These are phyloP conservation scores for Cladosporium sp. DNA, from an alignment of 2,329 filamentous ascomycete species.

Conservation along the genomic window DNA sequence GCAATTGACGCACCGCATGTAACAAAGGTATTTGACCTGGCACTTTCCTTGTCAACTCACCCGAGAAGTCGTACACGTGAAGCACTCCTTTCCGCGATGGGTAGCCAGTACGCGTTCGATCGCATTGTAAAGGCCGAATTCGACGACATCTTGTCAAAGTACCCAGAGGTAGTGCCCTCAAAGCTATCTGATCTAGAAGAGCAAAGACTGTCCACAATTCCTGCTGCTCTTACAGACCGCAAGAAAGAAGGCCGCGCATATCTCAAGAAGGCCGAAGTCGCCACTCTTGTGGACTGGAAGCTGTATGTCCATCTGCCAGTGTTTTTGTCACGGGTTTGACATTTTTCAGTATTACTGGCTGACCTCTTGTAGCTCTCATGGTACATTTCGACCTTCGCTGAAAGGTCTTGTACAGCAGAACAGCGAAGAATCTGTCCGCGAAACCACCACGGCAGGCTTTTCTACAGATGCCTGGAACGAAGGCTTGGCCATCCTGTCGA, in stretches of 20 bases:
- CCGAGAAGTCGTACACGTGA: too few species aligned
- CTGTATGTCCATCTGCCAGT: constrained; percentile 47
- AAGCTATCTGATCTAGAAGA: constrained; percentile 55
- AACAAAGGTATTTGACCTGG: too few species aligned
- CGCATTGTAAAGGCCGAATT: constrained; percentile 23
- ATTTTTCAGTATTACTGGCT: background rate
- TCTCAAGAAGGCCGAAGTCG: constrained; percentile 57
- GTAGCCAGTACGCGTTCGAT: constrained; percentile 14
- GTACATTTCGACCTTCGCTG: constrained; percentile 47
- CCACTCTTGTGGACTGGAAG: constrained; percentile 65
- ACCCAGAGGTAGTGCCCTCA: constrained; percentile 22
- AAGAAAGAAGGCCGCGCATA: constrained; percentile 28
- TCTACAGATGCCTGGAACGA: constrained; percentile 17
- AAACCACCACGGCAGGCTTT: constrained; percentile 53
- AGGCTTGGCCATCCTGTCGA: constrained; percentile 49
- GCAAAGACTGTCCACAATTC: constrained; percentile 56
- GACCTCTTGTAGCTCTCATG: constrained; percentile 40
- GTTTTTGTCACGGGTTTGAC: background rate
- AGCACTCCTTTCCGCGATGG: background rate
- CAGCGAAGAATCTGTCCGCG: constrained; percentile 41
- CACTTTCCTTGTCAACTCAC: too few species aligned
- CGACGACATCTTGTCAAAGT: constrained; percentile 21
- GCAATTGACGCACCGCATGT: too few species aligned
- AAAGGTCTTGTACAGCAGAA: constrained; percentile 56
- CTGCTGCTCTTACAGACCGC: constrained; percentile 41